These are phyloP conservation scores for Mycena galopus DNA, from an alignment of 768 basidiomycete genomes.

Conservation along the genomic window DNA sequence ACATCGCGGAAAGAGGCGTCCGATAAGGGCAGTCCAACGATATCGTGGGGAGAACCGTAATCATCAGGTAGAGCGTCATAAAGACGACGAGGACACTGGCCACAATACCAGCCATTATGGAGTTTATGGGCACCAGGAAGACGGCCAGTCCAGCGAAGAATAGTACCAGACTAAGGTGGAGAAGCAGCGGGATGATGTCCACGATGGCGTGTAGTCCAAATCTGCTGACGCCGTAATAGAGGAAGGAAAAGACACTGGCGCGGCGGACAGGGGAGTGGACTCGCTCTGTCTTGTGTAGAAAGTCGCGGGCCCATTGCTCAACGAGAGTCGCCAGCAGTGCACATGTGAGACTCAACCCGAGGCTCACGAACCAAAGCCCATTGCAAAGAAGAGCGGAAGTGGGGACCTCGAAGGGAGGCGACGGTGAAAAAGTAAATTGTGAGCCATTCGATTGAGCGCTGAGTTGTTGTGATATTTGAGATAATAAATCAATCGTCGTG, in stretches of 20 bases:
- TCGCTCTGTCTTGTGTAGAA: slow-evolving; percentile 11
- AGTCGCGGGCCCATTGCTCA: slow-evolving; percentile 23
- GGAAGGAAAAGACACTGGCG: slow-evolving; percentile 24
- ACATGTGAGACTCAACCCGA: slow-evolving; percentile 20
- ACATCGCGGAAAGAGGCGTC: slow-evolving; percentile 16
- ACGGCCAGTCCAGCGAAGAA: slow-evolving; percentile 19
- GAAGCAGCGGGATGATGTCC: slow-evolving; percentile 23
- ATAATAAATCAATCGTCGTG: slow-evolving; percentile 22
- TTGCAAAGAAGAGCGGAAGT: slow-evolving; percentile 13
- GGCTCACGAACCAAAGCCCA: slow-evolving; percentile 26
- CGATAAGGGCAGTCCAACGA: slow-evolving; percentile 25
- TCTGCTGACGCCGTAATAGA: slow-evolving; percentile 17
- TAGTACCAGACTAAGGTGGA: slow-evolving; percentile 15
- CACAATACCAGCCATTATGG: slow-evolving; percentile 10
- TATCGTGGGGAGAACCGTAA: slow-evolving; percentile 3
- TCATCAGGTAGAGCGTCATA: background rate
- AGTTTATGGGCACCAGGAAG: slow-evolving; percentile 20
- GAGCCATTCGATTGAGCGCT: slow-evolving; percentile 28
- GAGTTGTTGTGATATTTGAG: slow-evolving; percentile 33
- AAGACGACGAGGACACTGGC: slow-evolving; percentile 3
- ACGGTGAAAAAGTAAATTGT: background rate
- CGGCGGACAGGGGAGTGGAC: slow-evolving; percentile 14
- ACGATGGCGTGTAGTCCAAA: slow-evolving; percentile 28
- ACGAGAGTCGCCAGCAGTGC: slow-evolving; percentile 26
- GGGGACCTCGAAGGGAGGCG: background rate